Evolutionary conservation across 2,329 filamentous ascomycete genomes (phyloP), one percentile per base, ranked within the genome.

Genomic region (Aspergillus fructus): DNA sequence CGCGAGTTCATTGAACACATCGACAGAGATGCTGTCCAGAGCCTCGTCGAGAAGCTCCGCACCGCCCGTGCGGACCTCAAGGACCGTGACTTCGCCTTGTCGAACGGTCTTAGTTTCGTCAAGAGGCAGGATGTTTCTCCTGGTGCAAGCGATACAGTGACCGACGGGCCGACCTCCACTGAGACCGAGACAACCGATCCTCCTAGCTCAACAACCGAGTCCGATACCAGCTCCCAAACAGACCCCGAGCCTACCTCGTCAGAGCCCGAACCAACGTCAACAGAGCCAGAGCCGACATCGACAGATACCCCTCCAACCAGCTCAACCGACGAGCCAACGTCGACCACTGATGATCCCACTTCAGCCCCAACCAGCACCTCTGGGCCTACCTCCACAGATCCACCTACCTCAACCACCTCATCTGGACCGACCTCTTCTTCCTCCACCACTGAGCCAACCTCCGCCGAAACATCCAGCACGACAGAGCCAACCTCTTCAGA

Each of bases 41-140:
- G 83, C 71, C 81, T 86, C 65, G 78, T 87, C 53, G 80, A 81
- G 48, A 83, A 84, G 67, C 90, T 87, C 74, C 82, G 85, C 69
- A 83, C 89, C 68, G 88, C 85, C 61, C 87, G 89, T 66, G 81
- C 80, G 63, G 78, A 81, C 11, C 79, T 89, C 54, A 83, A 89
- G 73, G 77, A 79, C 43, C 81, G 83, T 62, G 82, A 90, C 67
- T 81, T 85, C 21, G 79, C 81, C 39, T 77, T 89, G 39, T 86
- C 87, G 17, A 84, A 81, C 9, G 83, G 83, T 57, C 79, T 88
- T 55, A 83, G 85, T 56, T 75, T 91, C 56, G 88, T 84, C 39
- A 86, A 85, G 73, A 83, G 88, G 61, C 83, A 86, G 39, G 56
- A 57, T 50, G 9, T 48, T 42, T 60, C 61, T 23, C 49, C 59